Evolutionary conservation across 2,329 filamentous ascomycete species (phyloP).

Genomic region (Monascus ruber): DNA sequence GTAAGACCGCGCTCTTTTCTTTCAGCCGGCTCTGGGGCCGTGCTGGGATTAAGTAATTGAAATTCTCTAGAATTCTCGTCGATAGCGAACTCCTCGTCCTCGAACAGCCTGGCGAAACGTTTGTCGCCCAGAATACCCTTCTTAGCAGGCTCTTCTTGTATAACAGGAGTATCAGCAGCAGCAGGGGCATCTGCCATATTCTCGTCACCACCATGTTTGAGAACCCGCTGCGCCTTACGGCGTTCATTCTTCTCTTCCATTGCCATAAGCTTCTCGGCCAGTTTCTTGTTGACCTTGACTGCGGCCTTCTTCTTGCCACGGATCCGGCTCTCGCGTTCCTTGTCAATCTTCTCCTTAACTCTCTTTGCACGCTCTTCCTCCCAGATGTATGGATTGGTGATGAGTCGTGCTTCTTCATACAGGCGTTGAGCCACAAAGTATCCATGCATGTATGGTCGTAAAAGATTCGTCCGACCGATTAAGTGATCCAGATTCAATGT

Average conservation of each 20-base stretch:
- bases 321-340: conserved; percentile 90
- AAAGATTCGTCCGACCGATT: conserved; percentile 75
- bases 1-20: conserved; percentile 43
- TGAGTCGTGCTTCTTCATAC: conserved; percentile 88
- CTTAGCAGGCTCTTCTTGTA: conserved; percentile 21
- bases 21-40: conserved; percentile 36
- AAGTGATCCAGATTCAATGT: conserved; percentile 78
- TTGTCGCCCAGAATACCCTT: conserved; percentile 66
- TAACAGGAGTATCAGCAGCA: neutral
- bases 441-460: conserved; percentile 97
- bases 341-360: conserved; percentile 90
- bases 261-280: conserved; percentile 52
- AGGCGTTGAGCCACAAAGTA: conserved; percentile 93
- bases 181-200: conserved; percentile 20
- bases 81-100: conserved; percentile 84
- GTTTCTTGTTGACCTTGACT: conserved; percentile 71
- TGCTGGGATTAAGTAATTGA: conserved; percentile 78
- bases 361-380: conserved; percentile 86
- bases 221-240: conserved; percentile 31
- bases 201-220: conserved; percentile 48
- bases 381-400: conserved; percentile 86
- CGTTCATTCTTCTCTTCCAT: conserved; percentile 47
- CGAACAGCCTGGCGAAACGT: conserved; percentile 80
- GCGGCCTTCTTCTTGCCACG: conserved; percentile 83
- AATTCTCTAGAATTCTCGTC: conserved; percentile 87